Percentiles rank a stretch among this genome's conserved stretches.
These are phyloP conservation scores for Thermothielavioides terrestris DNA, from an alignment of 495 filamentous ascomycete species.

Conservation along the genomic window DNA sequence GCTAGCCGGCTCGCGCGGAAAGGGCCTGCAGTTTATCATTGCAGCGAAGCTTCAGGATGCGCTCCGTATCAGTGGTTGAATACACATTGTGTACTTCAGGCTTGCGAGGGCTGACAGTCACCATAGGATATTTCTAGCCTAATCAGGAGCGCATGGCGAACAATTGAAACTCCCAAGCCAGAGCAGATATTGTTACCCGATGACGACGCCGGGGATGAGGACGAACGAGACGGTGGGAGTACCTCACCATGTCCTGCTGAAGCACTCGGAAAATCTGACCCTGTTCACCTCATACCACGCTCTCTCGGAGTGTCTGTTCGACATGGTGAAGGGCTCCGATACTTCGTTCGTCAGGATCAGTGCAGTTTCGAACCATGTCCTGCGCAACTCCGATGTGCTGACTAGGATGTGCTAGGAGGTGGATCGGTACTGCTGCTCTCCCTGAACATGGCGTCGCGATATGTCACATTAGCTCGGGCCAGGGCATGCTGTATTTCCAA, in stretches of 20 bases:
- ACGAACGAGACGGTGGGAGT: not conserved
- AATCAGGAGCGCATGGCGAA: not conserved
- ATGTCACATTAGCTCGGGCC: not conserved
- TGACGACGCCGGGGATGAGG: not conserved
- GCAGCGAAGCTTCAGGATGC: too few species aligned
- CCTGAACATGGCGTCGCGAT: not conserved
- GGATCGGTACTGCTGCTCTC: not conserved
- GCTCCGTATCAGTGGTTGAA: too few species aligned
- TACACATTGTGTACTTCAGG: too few species aligned
- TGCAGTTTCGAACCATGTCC: constrained; percentile 40
- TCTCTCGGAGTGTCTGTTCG: constrained; percentile 21
- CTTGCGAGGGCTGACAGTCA: too few species aligned
- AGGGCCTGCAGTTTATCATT: not conserved
- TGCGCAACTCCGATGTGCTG: constrained; percentile 34
- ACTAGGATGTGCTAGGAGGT: constrained; percentile 39
- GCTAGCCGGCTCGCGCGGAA: not conserved
- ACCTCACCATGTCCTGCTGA: not conserved
- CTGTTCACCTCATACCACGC: not conserved
- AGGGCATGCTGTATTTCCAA: constrained; percentile 47
- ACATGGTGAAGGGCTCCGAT: constrained; percentile 49
- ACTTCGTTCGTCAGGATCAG: constrained; percentile 47
- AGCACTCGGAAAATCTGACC: not conserved
- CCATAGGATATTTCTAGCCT: too few species aligned
- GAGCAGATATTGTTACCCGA: not conserved
- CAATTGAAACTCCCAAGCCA: not conserved